Conservation (phyloP, 495 filamentous ascomycete species). For the Neurospora sp. region DNA sequence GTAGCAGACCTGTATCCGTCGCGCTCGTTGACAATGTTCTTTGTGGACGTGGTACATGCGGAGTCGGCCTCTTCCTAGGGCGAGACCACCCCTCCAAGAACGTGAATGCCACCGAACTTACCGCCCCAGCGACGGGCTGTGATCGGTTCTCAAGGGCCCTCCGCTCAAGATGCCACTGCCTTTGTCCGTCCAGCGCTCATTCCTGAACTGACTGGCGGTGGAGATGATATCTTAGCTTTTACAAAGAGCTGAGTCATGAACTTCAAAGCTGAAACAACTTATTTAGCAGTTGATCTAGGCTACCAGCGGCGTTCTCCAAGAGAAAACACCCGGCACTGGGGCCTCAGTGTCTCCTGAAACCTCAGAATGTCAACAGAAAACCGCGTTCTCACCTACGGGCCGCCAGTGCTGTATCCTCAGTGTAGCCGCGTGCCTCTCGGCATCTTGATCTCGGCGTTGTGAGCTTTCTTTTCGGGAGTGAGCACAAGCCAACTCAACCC, state of each 20-base stretch:
- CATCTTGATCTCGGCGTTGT: background rate
- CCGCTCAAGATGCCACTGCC: too few species aligned
- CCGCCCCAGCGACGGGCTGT: background rate
- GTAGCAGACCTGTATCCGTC: constrained; percentile 65
- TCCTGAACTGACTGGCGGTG: too few species aligned
- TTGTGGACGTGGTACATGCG: constrained; percentile 81
- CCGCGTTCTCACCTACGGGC: background rate
- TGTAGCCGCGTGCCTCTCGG: background rate
- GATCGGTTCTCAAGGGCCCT: background rate
- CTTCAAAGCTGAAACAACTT: background rate
- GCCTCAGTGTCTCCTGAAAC: background rate
- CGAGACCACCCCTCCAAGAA: constrained; percentile 85
- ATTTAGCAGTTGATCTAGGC: background rate
- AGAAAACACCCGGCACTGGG: background rate
- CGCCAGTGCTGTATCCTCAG: background rate
- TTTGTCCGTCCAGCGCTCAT: too few species aligned
- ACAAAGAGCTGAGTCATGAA: too few species aligned
- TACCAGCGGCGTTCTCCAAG: background rate
- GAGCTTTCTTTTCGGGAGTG: background rate
- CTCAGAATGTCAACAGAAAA: background rate
- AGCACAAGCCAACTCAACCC: background rate
- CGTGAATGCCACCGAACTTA: constrained; percentile 42
- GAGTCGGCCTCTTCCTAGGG: constrained; percentile 74
- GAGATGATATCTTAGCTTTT: too few species aligned
- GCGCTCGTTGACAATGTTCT: constrained; percentile 72